Conservation (phyloP, 768 basidiomycete species). For the Tylopilus cervinicoccineus region DNA sequence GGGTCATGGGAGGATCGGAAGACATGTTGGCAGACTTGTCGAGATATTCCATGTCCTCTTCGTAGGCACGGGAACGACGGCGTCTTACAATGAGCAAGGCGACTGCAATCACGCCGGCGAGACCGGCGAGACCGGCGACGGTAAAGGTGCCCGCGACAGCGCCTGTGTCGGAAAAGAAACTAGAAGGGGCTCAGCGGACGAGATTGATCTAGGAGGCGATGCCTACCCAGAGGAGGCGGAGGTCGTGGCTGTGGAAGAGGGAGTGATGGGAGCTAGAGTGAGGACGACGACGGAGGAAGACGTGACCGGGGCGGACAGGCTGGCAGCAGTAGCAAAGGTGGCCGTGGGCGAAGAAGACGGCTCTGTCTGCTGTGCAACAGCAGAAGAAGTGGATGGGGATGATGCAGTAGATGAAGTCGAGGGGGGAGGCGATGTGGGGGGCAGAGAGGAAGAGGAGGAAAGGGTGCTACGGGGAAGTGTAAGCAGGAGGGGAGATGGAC, state of each 20-base stretch:
- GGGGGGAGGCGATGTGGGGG: neutral
- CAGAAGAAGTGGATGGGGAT: neutral
- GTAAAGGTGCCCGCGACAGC: constrained; percentile 46
- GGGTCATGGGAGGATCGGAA: constrained; percentile 10
- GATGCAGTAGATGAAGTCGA: constrained; percentile 1
- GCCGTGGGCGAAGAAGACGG: neutral
- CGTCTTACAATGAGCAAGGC: constrained; percentile 28
- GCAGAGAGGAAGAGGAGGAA: neutral
- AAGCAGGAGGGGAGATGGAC: neutral
- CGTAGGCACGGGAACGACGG: constrained; percentile 22
- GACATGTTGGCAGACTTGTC: constrained; percentile 17
- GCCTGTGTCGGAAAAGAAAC: constrained; percentile 45
- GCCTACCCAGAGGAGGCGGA: constrained; percentile 24
- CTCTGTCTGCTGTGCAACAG: neutral
- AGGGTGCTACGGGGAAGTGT: neutral
- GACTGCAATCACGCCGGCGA: constrained; percentile 30
- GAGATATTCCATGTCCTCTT: constrained; percentile 29
- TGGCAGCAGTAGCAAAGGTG: neutral
- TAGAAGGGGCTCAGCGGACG: constrained; percentile 12
- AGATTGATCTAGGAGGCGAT: too few relatives aligned
- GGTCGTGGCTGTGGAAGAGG: constrained; percentile 12
- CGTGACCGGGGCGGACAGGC: neutral
- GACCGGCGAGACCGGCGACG: constrained; percentile 35
- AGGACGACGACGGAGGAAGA: neutral
- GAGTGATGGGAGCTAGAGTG: neutral